Conservation (phyloP, 1,284 basidiomycete species). For the Apiotrichum porosum region DNA sequence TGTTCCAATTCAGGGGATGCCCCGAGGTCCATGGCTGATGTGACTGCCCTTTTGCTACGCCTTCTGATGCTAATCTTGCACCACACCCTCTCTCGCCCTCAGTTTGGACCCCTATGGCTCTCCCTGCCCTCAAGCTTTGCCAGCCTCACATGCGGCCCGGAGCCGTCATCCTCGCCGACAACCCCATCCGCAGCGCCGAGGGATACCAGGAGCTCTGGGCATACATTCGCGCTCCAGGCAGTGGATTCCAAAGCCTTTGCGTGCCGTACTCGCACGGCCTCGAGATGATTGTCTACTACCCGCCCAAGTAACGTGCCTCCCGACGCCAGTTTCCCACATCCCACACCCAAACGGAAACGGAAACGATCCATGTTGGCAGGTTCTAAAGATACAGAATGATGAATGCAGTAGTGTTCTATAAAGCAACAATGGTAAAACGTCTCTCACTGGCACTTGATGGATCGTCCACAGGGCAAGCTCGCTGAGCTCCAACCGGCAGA, state of each 20-base stretch:
- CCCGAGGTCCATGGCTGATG: no score
- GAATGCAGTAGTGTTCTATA: neutral
- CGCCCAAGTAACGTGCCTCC: neutral
- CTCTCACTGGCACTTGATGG: no score
- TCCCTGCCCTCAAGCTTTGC: constrained; percentile 22
- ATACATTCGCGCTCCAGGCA: neutral
- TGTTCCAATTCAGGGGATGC: no score
- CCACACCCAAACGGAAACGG: no score
- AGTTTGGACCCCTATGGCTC: constrained; percentile 32
- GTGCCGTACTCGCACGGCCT: constrained; percentile 28
- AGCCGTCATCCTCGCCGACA: constrained; percentile 22
- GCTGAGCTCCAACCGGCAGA: no score
- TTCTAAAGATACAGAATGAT: neutral
- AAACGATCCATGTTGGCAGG: no score
- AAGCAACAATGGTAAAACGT: no score
- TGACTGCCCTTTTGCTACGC: no score
- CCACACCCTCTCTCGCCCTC: neutral
- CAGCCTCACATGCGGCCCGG: constrained; percentile 24
- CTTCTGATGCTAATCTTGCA: neutral
- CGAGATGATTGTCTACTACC: constrained; percentile 22
- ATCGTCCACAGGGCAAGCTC: no score
- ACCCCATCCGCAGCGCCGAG: constrained; percentile 12
- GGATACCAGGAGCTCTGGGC: constrained; percentile 24
- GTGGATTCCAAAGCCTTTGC: constrained; percentile 5
- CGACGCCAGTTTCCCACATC: no score